phyloP scores from a whole-genome alignment of 768 basidiomycete species.

The Boletus eberwhitei region DNA sequence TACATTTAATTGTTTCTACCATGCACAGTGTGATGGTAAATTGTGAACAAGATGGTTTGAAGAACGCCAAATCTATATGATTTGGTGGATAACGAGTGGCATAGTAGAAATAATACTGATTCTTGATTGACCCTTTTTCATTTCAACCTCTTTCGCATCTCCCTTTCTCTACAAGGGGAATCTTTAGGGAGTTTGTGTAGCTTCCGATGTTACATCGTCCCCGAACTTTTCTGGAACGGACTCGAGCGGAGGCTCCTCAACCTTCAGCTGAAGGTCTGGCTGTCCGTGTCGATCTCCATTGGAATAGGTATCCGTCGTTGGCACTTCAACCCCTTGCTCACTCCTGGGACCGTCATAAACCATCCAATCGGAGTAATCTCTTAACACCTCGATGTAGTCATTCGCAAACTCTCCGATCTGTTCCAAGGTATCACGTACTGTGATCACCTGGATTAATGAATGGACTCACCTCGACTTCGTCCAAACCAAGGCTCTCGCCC shows the following conservation, averaged over 20 bases:
- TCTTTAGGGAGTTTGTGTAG: neutral
- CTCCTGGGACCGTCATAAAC: conserved; percentile 20
- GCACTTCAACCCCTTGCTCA: conserved; percentile 3
- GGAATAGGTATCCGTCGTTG: conserved; percentile 9
- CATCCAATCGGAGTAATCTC: conserved; percentile 59
- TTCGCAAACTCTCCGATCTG: conserved; percentile 69
- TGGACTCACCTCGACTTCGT: conserved; percentile 61
- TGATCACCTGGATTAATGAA: neutral
- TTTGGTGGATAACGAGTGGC: neutral
- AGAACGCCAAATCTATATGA: neutral
- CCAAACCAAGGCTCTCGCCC: conserved; percentile 62
- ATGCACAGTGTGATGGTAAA: neutral
- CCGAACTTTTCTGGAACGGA: conserved; percentile 14
- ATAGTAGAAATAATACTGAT: neutral
- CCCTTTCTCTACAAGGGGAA: neutral
- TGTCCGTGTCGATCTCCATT: conserved; percentile 40
- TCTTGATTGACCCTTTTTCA: neutral
- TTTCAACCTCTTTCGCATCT: neutral
- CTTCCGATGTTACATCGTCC: neutral
- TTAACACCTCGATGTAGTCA: conserved; percentile 67
- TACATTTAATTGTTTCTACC: neutral
- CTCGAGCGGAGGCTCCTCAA: conserved; percentile 17
- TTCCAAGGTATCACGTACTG: neutral
- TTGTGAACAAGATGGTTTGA: neutral
- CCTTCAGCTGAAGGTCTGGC: conserved; percentile 24